Base-by-base conservation (phyloP, 2,329 filamentous ascomycete genomes). In the Exserohilum turcica region DNA sequence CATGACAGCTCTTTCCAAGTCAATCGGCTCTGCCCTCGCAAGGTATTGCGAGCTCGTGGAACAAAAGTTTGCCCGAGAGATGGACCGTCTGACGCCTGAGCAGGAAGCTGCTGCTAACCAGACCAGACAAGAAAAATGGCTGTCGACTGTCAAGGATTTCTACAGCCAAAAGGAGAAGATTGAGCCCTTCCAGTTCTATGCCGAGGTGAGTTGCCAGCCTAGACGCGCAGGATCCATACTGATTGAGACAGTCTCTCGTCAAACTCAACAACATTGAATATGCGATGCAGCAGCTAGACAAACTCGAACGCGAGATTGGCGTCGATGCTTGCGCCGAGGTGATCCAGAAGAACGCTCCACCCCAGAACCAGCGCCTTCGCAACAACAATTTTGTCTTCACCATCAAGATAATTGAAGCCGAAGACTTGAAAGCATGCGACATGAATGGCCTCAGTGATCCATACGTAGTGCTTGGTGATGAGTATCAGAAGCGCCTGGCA, bases 241-340 rank as follows among this genome's bases (percentile, higher is more conserved):
- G 39, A 63, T 18, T 2, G 19, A 8, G 40, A 18, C 18, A 96
- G 90, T 97, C 92, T 5, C 89, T 99, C 66, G 92, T 99, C 57
- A 99, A 97, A 76, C 84, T 99, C 63, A 99, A 99, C 80, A 96
- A 99, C 68, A 87, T 99, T 60, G 93, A 97, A 76, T 97, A 91
- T 75, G 93, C 92, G 5, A 92, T 96, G 77, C 84, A 92, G 51
- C 91, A 96, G 68, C 82, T 99, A 46, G 94, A 99, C 72, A 91
- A 90, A 73, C 82, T 99, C 6, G 93, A 97, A 72, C 87, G 85
- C 68, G 86, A 88, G 53, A 91, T 97, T 80, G 92, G 97, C 65
- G 92, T 96, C 10, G 94, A 99, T 71, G 88, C 84, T 9, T 97
- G 92, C 68, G 92, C 92, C 3, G 87, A 89, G 45, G 85, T 96